Conservation (phyloP, 176 grass and related monocot species). For the sorghum (Sorghum bicolor) region Sorghum_bicolor_NCBIv3 NC_012872.2:17137501-17138000, state of each 20-base stretch:
- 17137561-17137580: no score
- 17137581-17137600: no score
- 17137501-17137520: no score
- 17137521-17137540: no score
- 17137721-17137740: not conserved
- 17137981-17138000: not conserved
- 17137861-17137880: not conserved
- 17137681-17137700: not conserved
- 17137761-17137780: not conserved
- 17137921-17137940: slow-evolving; percentile 12
- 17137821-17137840: not conserved
- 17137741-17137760: not conserved
- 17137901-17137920: slow-evolving; percentile 10
- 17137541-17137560: no score
- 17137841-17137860: slow-evolving; percentile 18
- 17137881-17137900: not conserved
- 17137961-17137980: not conserved
- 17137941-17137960: slow-evolving; percentile 1
- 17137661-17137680: not conserved
- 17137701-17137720: not conserved
- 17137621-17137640: not conserved
- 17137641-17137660: not conserved
- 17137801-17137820: not conserved
- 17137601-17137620: no score
- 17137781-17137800: not conserved